Evolutionary conservation across 305 asterid species (phyloP), one percentile per base, ranked within the genome.

Genomic region (Plantago coronopus): DNA sequence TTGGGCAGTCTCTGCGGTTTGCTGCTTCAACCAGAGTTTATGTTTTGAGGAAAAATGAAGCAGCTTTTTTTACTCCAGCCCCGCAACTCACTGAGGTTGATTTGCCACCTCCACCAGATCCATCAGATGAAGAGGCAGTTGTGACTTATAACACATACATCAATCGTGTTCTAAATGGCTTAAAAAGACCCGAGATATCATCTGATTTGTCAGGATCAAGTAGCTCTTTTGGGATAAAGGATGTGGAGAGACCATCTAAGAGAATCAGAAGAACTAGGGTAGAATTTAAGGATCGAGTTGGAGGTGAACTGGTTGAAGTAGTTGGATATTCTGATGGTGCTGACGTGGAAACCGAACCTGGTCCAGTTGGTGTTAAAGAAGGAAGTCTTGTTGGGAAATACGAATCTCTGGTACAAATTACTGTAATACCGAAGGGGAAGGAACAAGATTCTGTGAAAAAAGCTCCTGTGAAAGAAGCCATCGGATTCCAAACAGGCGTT

Each of bases 381-480:
- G 99, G 99, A 77, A 93, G 97, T 72, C 99, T 89, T 65, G 99
- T 93, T 6, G 97, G 99, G 63, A 93, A 89, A 75, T 93, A 93
- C 29, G 99, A 93, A 74, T 89, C 97, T 19, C 99, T 93, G 31
- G 88, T 93, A 51, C 95, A 93, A 76, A 66, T 65, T 51, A 93
- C 94, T 0, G 87, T 93, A 38, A 87, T 93, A 65, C 96, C 97
- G 18, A 89, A 83, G 75, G 96, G 98, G 69, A 86, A 79, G 73
- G 97, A 76, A 73, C 83, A 76, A 58, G 64, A 79, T 31, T 68
- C 81, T 13, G 58, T 37, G 54, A 86, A 80, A 63, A n/a, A n/a
- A 58, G 64, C 80, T 31, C 69, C 81, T 13, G 58, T 37, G 54
- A 86, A 80, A 63, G 91, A 78, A 75, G 70, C 70, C 3, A 59